Base-by-base conservation (phyloP, 202 grass and related monocot genomes). In the Brachypodium distachyon region DNA sequence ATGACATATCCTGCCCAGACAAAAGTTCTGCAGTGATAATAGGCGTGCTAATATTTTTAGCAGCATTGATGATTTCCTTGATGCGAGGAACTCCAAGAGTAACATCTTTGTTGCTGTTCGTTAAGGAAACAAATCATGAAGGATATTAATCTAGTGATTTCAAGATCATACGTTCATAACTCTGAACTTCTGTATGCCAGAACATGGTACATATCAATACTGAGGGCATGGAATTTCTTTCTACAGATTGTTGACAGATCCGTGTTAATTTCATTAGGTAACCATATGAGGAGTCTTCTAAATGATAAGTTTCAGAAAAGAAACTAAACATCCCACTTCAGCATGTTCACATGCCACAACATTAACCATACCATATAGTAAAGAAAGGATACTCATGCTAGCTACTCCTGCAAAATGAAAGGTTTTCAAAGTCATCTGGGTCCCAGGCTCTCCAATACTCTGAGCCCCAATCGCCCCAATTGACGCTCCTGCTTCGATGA, bases 341-440 rank as follows among this genome's bases (percentile, higher is more conserved):
- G 49, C 49, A 51, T 51, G 49, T 51, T 51, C n/a, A 51, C 39
- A 26, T 25, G 52, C 26, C 28, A 70, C 8, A 51, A 29, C 29
- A 38, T 47, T 5, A 81, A 73, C n/a, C n/a, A 41, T 27, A 19
- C 23, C n/a, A n/a, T n/a, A 42, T 60, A 37, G 38, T 58, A 74
- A 84, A 73, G 63, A 74, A 84, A 87, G 84, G 90, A 93, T 93
- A 93, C 90, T 97, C 94, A 97, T 97, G 81, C 90, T 97, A 76
- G 94, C 94, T 79, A 97, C 94, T 87, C 94, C 94, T 70, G 94
- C 94, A 94, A 97, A 97, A 62, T 97, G 94, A 64, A 97, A 97
- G 38, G 94, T 97, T 84, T 97, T 97, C 49, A 97, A 63, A 33
- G 94, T 97, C 94, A 97, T 97, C 61, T 94, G 94, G 44, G 94